Evolutionary conservation across 176 grass and related monocot species (phyloP).

Genomic region (Panicum miliaceum): DNA sequence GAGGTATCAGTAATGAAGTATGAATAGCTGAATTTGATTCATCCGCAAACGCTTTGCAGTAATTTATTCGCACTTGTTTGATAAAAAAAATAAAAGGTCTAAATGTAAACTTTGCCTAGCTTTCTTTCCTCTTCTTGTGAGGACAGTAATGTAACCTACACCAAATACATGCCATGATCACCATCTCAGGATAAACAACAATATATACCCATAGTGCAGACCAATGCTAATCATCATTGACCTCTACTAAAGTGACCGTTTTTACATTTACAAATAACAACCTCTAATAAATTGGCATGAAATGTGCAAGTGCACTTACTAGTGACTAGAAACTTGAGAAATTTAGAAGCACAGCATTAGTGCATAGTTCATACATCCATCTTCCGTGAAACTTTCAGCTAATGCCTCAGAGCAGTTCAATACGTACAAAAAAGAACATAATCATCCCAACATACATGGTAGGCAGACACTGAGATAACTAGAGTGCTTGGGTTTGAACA

Average conservation of each 20-base stretch:
- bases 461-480: background rate
- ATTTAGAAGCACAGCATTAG: background rate
- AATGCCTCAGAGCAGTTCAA: background rate
- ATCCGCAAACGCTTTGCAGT: background rate
- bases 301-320: background rate
- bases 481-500: background rate
- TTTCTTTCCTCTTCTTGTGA: background rate
- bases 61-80: background rate
- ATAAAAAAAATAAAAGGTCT: background rate
- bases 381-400: background rate
- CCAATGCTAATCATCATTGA: background rate
- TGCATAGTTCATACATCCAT: background rate
- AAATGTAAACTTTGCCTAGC: background rate
- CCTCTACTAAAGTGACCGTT: background rate
- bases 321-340: constrained; percentile 24
- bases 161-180: background rate
- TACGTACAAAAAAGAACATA: background rate
- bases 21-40: background rate
- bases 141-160: background rate
- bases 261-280: background rate
- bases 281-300: background rate
- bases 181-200: background rate
- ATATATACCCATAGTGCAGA: background rate
- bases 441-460: background rate
- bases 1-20: background rate